Base-by-base conservation (phyloP, 2,329 filamentous ascomycete species). In the Apiospora kogelbergensis region DNA sequence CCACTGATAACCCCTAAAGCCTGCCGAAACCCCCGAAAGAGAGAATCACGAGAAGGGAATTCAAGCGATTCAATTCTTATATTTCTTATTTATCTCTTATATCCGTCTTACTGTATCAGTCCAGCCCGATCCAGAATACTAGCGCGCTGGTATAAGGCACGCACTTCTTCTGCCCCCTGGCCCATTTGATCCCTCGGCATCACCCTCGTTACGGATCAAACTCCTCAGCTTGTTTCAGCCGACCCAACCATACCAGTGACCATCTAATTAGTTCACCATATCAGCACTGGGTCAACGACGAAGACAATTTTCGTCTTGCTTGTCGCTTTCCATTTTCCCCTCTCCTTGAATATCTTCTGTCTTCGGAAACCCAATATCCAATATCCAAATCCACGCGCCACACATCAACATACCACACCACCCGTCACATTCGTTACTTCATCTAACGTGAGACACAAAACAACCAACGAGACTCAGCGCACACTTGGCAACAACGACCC, bases 151-250 rank as follows among this genome's bases (percentile, higher is more conserved):
- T n/a, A n/a, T n/a, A n/a, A n/a, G n/a, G n/a, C n/a, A n/a, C n/a
- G n/a, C n/a, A n/a, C n/a, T n/a, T n/a, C n/a, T n/a, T n/a, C 33
- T 33, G 7, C 33, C 33, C 53, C 53, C 53, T 33, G 53, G 53
- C 17, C 45, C 45, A 26, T 48, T 48, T 15, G 45, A 26, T 48
- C 45, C 45, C 26, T 48, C 24, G 20, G 53, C 53, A 60, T 37
- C 71, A 75, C 72, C 74, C 74, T 74, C 74, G 74, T 75, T 72
- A 75, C 76, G 66, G 73, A 76, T 79, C 78, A 79, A 79, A 79
- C 78, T 73, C 70, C 72, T 77, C 76, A 73, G 71, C 75, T 73
- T 76, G 78, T 80, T 80, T 80, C 78, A 80, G 77, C 75, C 70
- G 70, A 70, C 73, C 73, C 71, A 73, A 71, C 71, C 68, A 68